Base-by-base conservation (phyloP, 169 alveolate species). In the Plasmodium gallinaceum region DNA sequence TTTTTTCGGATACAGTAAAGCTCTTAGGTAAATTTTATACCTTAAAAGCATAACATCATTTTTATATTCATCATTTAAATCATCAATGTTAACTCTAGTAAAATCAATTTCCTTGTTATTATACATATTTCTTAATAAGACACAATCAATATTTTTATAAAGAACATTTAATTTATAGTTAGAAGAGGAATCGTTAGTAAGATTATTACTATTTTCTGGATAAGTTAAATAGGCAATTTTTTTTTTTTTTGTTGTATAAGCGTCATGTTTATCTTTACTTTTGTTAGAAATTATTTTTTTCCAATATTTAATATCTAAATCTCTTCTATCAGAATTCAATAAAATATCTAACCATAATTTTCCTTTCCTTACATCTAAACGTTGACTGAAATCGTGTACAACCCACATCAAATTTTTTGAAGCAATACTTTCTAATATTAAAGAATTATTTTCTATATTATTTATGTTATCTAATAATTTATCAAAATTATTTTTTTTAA, bases 361-460 rank as follows among this genome's bases (percentile, higher is more conserved):
- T 8, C 92, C 92, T 26, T 86, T 86, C 22, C 92, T 22, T 24
- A 86, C 92, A 51, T 86, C 92, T 22, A 86, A 65, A 12, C 92
- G 92, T 70, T 86, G 92, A 71, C 76, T 86, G 10, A 86, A 86
- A 71, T 86, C 92, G 65, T 86, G 92, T 5, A 86, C 92, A 3
- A 86, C 92, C 92, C 92, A 86, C 92, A 86, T 86, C 37, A 86
- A 46, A 45, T 86, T 86, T 64, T 86, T 86, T 10, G 92, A 86
- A 70, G 92, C 92, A 8, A 86, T 71, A 62, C 92, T 86, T 60
- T 86, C 92, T 64, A 86, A 71, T 16, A 86, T 71, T 86, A 86
- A 22, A 3, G 92, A 86, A 64, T 86, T 86, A 61, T 70, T 86
- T 60, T 86, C 88, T 54, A 71, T 16, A 46, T 71, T 61, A 45